Evolutionary conservation across 768 basidiomycete genomes (phyloP), one percentile per base, ranked within the genome.

Genomic region (Podaxis pistillaris): DNA sequence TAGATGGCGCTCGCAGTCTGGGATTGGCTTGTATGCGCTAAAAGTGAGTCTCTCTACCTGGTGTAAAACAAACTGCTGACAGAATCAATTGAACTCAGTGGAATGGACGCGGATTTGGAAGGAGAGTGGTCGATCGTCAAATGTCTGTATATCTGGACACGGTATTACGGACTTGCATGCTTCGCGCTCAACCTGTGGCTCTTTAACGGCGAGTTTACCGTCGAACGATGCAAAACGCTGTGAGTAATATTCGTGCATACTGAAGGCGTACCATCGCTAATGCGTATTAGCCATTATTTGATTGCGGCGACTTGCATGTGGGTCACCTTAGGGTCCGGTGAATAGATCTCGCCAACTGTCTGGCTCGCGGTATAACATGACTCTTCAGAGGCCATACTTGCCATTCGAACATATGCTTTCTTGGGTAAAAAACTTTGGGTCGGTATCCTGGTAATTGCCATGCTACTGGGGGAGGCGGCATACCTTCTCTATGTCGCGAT

Each of bases 291-390:
- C 24, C 65, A 66, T 30, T 66, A 64, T 38, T 19, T 66, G 41
- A 66, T 66, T 38, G 65, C 60, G n/a, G 65, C 65, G 17, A 62
- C 63, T 47, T 66, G 65, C 49, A 62, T 64, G 60, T 66, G 65
- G 65, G 58, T 54, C 4, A 64, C 63, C 6, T 38, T 66, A 11
- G 65, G 65, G n/a, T 66, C 65, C 33, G 60, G 63, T 64, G 33
- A 8, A 56, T 52, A 24, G 6, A 17, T 17, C 15, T 46, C 3
- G 7, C 19, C 8, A 17, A 7, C n/a, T 46, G 7, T n/a, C n/a
- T 8, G n/a, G 15, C 44, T n/a, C 17, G 44, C 44, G 44, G 44
- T 8, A 19, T 17, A 19, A 22, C 44, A 46, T 46, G 8, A 33
- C 33, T 33, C 33, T 33, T 33, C 19, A 66, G 65, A 66, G 63